Evolutionary conservation across 2,329 filamentous ascomycete species (phyloP).

Genomic region (Cercospora zeae-maydis): DNA sequence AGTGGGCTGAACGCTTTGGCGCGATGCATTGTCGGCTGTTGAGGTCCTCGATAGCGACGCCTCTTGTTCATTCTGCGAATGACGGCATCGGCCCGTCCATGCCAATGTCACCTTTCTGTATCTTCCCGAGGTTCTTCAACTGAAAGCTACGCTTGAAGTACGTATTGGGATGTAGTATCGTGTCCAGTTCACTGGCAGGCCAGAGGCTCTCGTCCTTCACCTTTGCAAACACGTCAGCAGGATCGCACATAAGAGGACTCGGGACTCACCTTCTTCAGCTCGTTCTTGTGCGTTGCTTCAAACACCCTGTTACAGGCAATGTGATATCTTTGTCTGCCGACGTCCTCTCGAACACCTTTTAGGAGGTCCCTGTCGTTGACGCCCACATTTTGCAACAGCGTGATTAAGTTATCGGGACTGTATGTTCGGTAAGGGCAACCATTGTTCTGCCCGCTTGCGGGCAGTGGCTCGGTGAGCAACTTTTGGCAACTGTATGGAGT

Average conservation of each 20-base stretch:
- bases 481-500: conserved; percentile 93
- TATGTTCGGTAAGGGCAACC: conserved; percentile 98
- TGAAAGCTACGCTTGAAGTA: conserved; percentile 95
- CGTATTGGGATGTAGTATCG: conserved; percentile 94
- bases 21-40: neutral
- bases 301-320: conserved; percentile 97
- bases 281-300: conserved; percentile 71
- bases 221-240: conserved; percentile 18
- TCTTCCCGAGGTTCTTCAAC: conserved; percentile 69
- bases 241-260: neutral
- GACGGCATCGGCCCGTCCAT: conserved; percentile 34
- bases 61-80: conserved; percentile 3
- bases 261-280: conserved; percentile 44
- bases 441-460: conserved; percentile 77
- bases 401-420: conserved; percentile 76
- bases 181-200: conserved; percentile 72
- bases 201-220: conserved; percentile 48
- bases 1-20: neutral
- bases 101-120: conserved; percentile 37
- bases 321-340: conserved; percentile 82
- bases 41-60: neutral
- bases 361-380: conserved; percentile 74
- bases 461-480: conserved; percentile 83
- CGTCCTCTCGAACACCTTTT: conserved; percentile 80
- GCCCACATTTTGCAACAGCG: conserved; percentile 72